phyloP scores from a whole-genome alignment of 2,329 filamentous ascomycete species.

The Xylaria sp. region DNA sequence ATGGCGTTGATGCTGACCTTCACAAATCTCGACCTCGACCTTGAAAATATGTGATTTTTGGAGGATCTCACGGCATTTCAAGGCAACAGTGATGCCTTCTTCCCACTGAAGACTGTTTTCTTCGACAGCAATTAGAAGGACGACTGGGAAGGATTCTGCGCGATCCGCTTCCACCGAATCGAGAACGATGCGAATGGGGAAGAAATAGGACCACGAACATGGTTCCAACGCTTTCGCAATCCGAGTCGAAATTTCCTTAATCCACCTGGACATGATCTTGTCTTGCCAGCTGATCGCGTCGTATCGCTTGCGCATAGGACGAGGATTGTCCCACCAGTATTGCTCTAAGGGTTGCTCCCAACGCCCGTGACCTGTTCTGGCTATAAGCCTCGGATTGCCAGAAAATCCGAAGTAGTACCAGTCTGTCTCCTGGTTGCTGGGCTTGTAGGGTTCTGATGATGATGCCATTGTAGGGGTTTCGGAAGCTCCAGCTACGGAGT shows the following conservation, averaged over 20 bases:
- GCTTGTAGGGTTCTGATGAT: background rate
- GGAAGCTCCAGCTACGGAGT: no score
- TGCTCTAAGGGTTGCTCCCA: background rate
- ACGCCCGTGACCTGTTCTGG: background rate
- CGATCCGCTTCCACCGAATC: background rate
- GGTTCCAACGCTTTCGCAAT: background rate
- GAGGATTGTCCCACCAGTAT: background rate
- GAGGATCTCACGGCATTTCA: conserved; percentile 9
- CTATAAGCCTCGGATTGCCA: conserved; percentile 1
- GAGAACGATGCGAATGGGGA: conserved; percentile 5
- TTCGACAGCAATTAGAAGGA: conserved; percentile 10
- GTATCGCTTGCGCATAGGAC: background rate
- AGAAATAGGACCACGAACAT: conserved; percentile 4
- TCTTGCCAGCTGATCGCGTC: background rate
- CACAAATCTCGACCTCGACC: conserved; percentile 10
- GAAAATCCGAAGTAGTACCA: conserved; percentile 1
- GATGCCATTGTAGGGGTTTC: no score
- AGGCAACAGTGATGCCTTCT: conserved; percentile 4
- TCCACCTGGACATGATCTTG: conserved; percentile 1
- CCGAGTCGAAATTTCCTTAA: background rate
- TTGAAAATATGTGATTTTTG: background rate
- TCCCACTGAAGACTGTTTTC: conserved; percentile 6
- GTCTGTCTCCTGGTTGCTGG: background rate
- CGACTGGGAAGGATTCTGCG: no score
- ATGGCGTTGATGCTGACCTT: background rate